Conservation (phyloP, 148 eudicot genomes). For the Agrostemma githago region DNA sequence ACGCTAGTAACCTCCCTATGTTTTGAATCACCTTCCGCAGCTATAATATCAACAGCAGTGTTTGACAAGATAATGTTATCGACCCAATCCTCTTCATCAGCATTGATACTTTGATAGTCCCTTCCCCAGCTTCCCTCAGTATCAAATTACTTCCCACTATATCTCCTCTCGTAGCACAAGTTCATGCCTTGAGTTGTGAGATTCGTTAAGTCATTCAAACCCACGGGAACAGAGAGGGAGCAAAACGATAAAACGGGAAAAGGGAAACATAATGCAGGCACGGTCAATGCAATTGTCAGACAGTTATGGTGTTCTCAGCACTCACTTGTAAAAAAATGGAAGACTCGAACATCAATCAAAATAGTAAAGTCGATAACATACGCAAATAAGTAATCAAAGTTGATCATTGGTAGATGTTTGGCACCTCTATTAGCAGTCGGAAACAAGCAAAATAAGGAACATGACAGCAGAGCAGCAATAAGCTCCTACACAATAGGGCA, state of each 20-base stretch:
- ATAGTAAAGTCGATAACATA: slow-evolving; percentile 40
- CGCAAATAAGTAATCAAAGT: slow-evolving; percentile 90
- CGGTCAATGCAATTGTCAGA: background rate
- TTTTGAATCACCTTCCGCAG: background rate
- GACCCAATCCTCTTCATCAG: background rate
- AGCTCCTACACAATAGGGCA: slow-evolving; percentile 55
- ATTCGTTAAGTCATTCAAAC: background rate
- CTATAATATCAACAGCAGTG: background rate
- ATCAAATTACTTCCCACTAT: background rate
- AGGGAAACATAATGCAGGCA: background rate
- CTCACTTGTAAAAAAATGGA: background rate
- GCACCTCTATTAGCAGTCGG: slow-evolving; percentile 63
- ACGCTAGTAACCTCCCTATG: background rate
- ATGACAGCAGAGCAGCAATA: slow-evolving; percentile 81
- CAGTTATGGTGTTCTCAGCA: background rate
- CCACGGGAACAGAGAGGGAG: background rate
- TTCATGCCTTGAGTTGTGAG: background rate
- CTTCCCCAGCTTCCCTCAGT: background rate
- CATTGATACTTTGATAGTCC: background rate
- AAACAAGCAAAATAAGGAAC: slow-evolving; percentile 91
- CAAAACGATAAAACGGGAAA: background rate
- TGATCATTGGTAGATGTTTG: slow-evolving; percentile 76
- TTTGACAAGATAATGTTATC: background rate
- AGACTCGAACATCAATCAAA: background rate
- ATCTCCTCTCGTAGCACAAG: background rate